Evolutionary conservation across 371 early-diverging fungal genomes (phyloP).

Genomic region (Sporodiniella umbellata): DNA sequence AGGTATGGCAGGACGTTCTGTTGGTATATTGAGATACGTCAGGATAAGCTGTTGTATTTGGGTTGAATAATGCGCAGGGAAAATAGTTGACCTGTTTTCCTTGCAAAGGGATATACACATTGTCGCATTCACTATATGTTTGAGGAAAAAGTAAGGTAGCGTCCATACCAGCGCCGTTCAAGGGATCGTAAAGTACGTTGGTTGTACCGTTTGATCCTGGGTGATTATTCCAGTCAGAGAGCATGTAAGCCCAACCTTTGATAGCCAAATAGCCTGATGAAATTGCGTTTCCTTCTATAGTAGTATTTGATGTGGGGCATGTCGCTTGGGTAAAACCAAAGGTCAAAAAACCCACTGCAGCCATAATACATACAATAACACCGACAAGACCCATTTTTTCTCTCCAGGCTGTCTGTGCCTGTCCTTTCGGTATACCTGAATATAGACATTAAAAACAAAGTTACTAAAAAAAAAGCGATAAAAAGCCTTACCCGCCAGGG

Average conservation of each 20-base stretch:
- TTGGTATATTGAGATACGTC: conserved; percentile 47
- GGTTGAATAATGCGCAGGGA: conserved; percentile 63
- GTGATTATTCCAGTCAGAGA: conserved; percentile 49
- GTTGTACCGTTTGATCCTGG: conserved; percentile 31
- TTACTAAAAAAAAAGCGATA: not conserved
- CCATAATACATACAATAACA: conserved; percentile 53
- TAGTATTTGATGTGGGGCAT: conserved; percentile 40
- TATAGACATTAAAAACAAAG: not conserved
- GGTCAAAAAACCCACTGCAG: conserved; percentile 54
- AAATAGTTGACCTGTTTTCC: conserved; percentile 55
- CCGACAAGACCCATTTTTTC: conserved; percentile 80
- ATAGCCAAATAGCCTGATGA: conserved; percentile 45
- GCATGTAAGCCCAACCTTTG: conserved; percentile 54
- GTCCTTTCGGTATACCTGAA: conserved; percentile 43
- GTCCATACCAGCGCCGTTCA: conserved; percentile 63
- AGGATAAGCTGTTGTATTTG: conserved; percentile 40
- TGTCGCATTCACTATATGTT: conserved; percentile 54
- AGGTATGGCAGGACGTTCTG: conserved; percentile 62
- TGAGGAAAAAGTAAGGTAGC: conserved; percentile 52
- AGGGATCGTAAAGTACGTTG: conserved; percentile 56
- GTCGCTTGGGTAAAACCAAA: conserved; percentile 59
- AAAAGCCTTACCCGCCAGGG: conserved; percentile 12
- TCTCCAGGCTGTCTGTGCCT: conserved; percentile 76
- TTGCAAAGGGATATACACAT: conserved; percentile 44
- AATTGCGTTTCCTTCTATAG: conserved; percentile 31